These are phyloP conservation scores for Monosporascus sp. DNA, from an alignment of 2,329 filamentous ascomycete species.

Conservation along the genomic window DNA sequence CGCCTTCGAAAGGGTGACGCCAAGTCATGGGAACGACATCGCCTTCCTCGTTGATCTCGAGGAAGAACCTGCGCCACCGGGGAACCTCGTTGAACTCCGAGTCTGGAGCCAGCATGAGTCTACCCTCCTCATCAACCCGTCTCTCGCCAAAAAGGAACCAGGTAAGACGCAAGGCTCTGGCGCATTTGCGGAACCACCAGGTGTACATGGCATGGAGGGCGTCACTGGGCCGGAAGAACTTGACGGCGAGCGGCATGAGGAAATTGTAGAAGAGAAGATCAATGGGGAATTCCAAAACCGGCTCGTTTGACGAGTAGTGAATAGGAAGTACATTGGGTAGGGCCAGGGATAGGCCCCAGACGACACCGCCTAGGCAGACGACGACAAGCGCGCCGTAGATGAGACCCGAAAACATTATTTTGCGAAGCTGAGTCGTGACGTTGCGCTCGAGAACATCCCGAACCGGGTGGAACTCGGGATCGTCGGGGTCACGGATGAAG, in stretches of 20 bases:
- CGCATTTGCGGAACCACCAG: slow-evolving; percentile 94
- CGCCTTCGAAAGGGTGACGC: slow-evolving; percentile 47
- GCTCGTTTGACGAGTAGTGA: slow-evolving; percentile 88
- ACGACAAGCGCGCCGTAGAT: slow-evolving; percentile 93
- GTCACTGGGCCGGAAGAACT: slow-evolving; percentile 79
- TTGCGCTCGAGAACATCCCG: slow-evolving; percentile 93
- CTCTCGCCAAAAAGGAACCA: slow-evolving; percentile 91
- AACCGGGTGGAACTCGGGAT: slow-evolving; percentile 96
- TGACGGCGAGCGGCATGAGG: slow-evolving; percentile 80
- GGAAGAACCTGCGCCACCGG: slow-evolving; percentile 37
- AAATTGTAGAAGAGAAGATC: slow-evolving; percentile 97
- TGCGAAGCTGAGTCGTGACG: slow-evolving; percentile 85
- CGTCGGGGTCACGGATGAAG: slow-evolving; percentile 96
- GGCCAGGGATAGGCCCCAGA: slow-evolving; percentile 75
- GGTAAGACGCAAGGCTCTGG: slow-evolving; percentile 71
- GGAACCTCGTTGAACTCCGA: slow-evolving; percentile 27
- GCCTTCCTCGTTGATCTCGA: slow-evolving; percentile 38
- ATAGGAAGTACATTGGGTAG: slow-evolving; percentile 76
- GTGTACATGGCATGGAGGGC: slow-evolving; percentile 79
- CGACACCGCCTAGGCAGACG: slow-evolving; percentile 87
- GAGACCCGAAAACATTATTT: slow-evolving; percentile 92
- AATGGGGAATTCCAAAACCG: slow-evolving; percentile 88
- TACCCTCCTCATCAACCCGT: slow-evolving; percentile 74
- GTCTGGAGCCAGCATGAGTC: slow-evolving; percentile 40
- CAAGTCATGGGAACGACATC: slow-evolving; percentile 51